Base-by-base conservation (phyloP, 164 flowering plant species). In the Warburgia ugandensis region DNA sequence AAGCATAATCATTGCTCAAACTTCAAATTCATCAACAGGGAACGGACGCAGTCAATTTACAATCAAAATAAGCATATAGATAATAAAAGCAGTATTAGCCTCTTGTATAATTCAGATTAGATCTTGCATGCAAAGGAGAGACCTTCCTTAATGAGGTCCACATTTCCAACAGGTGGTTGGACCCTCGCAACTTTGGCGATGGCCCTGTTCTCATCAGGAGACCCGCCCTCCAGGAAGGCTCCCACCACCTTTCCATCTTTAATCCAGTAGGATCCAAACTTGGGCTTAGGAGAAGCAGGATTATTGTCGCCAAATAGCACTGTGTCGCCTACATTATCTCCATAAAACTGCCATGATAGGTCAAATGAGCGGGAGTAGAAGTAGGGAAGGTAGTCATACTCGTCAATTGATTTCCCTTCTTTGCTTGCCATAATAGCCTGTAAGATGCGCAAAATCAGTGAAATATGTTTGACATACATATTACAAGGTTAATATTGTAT, bases 281-380 rank as follows among this genome's bases (percentile, higher is more conserved):
- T 88, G 54, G 77, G 73, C 21, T 68, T 73, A 2, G 79, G 50
- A 13, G 90, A 68, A 27, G 71, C 28, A n/a, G 95, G 89, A 58
- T 73, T 54, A 60, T 47, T 74, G 71, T 89, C 87, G 1, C 99
- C 99, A 55, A 86, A 94, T 12, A 89, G 41, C 35, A 94, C 95
- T 0, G 85, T 57, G 1, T 84, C 97, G 11, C 97, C 97, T 6
- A 84, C 97, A 55, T 89, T 94, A 77, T 94, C 99, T 19, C 99
- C 99, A 37, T 89, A 86, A 72, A 94, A 94, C 56, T 89, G 97
- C 99, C 99, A 94, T 8, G 97, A 80, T 22, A 94, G 75, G 67
- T 84, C 83, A 32, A 94, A 94, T 33, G 92, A 41, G 14, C 97
- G 87, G 13, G 99, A 94, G 40, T 86, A 94, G 94, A 94, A 89